Evolutionary conservation across 2,329 filamentous ascomycete species (phyloP), one percentile per base, ranked within the genome.

Genomic region (Penicillium olsonii): DNA sequence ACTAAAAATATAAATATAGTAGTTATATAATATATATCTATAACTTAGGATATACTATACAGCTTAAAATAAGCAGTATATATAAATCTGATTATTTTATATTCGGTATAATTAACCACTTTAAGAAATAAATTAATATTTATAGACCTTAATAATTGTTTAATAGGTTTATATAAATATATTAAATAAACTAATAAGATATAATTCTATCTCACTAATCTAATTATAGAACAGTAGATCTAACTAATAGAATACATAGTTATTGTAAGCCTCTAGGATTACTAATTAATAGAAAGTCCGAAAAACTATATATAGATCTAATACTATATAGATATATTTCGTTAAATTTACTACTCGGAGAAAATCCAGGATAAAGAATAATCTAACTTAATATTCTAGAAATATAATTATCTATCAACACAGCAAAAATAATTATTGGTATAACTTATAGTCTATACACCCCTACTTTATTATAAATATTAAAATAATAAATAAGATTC

Each of bases 351-450:
- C 35, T 11, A 26, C 24, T 26, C 24, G 24, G 24, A 26, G 24
- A 11, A 26, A 26, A 26, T 1, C 18, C 5, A 24, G 14, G n/a
- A 53, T 48, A 11, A 26, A 26, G 24, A 26, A 26, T 8, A 8
- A 26, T 26, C 26, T 39, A 9, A 57, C 50, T 15, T 43, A 53
- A 35, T 27, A 58, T 62, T 14, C 42, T 12, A 2, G 56, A 55
- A 18, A 59, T 18, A 55, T 65, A 65, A 29, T 61, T 42, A 37
- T 65, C 55, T 37, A 64, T 59, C 1, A 61, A 45, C 5, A 61
- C 33, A 1, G 55, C 52, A 1, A 49, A 59, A 9, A 42, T 37
- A 20, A 56, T 57, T 19, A 35, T 54, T n/a, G 42, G 27, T 2
- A 12, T 12, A 11, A 26, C 11, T 6, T 26, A 11, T 11, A 11